A percentile compares a stretch with the other conserved stretches of the same genome.
Conservation (phyloP, 2,329 filamentous ascomycete genomes). For the Talaromyces sp. region DNA sequence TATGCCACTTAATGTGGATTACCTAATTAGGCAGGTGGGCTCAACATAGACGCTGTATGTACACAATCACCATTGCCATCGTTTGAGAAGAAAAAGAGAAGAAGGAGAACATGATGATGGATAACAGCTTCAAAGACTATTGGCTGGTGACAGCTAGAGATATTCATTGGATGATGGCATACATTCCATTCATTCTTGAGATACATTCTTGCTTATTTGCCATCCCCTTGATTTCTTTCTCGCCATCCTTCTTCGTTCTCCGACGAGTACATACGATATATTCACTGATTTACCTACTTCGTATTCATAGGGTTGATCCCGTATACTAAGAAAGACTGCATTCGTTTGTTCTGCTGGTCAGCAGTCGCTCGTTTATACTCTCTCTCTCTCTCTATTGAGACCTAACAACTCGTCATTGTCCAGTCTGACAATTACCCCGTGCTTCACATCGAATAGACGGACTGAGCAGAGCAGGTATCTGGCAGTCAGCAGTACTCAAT, state of each 20-base stretch:
- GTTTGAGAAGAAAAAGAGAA: not conserved
- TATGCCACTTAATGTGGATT: too few relatives aligned
- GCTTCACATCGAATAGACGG: not conserved
- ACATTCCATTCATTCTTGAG: not conserved
- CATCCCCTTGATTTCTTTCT: not conserved
- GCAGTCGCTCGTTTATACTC: not conserved
- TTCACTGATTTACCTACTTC: not conserved
- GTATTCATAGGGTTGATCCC: not conserved
- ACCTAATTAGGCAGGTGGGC: not conserved
- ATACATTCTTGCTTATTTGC: conserved; percentile 4
- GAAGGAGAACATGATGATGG: not conserved
- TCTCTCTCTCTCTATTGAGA: too few relatives aligned
- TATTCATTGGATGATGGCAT: not conserved
- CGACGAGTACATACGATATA: not conserved
- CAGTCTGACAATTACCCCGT: not conserved
- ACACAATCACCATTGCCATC: not conserved
- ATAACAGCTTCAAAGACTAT: not conserved
- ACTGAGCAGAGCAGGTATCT: not conserved
- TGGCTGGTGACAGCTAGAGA: not conserved
- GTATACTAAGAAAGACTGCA: not conserved
- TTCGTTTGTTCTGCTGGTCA: conserved; percentile 1
- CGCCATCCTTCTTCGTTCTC: not conserved
- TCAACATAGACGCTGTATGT: not conserved
- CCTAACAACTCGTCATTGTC: not conserved
- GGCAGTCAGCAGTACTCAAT: not conserved